phyloP scores from a whole-genome alignment of 495 filamentous ascomycete genomes.

The Aspergillus steynii region DNA sequence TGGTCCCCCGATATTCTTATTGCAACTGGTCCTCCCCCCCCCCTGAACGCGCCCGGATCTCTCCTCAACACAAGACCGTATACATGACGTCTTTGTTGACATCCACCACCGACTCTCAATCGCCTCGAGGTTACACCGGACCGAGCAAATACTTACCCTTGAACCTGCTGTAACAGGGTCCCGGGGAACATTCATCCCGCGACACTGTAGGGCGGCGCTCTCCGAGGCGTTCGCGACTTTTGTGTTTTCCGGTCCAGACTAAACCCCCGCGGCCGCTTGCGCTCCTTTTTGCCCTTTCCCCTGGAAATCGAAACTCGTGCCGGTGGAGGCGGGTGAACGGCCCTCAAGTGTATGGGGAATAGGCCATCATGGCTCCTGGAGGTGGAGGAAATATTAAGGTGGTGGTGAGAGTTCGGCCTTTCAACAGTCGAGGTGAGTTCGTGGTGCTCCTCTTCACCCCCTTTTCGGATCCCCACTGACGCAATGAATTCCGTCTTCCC shows the following conservation, averaged over 20 bases:
- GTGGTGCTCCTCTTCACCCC: slow-evolving; percentile 4
- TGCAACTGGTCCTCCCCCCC: slow-evolving; percentile 11
- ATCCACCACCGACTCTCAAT: slow-evolving; percentile 22
- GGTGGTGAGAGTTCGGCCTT: slow-evolving; percentile 91
- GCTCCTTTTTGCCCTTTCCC: slow-evolving; percentile 7
- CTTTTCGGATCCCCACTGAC: slow-evolving; percentile 6
- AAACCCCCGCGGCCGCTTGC: slow-evolving; percentile 20
- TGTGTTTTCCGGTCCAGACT: slow-evolving; percentile 21
- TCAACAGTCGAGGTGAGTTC: slow-evolving; percentile 80
- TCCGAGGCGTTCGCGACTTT: slow-evolving; percentile 42
- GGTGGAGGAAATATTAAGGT: slow-evolving; percentile 99
- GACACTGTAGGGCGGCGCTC: slow-evolving; percentile 35
- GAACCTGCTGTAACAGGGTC: not conserved
- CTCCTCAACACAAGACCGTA: slow-evolving; percentile 18
- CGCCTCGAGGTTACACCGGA: slow-evolving; percentile 15
- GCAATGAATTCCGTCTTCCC: slow-evolving; percentile 2
- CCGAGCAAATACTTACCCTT: not conserved
- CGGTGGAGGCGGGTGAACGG: slow-evolving; percentile 16
- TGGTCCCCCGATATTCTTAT: slow-evolving; percentile 2
- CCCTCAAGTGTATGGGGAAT: slow-evolving; percentile 39
- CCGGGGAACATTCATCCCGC: slow-evolving; percentile 15
- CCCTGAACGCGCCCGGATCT: slow-evolving; percentile 26
- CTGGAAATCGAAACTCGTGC: slow-evolving; percentile 9
- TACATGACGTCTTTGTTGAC: slow-evolving; percentile 52
- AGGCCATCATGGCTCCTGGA: slow-evolving; percentile 65